Base-by-base conservation (phyloP, 495 filamentous ascomycete genomes). In the Aspergillus campestris region DNA sequence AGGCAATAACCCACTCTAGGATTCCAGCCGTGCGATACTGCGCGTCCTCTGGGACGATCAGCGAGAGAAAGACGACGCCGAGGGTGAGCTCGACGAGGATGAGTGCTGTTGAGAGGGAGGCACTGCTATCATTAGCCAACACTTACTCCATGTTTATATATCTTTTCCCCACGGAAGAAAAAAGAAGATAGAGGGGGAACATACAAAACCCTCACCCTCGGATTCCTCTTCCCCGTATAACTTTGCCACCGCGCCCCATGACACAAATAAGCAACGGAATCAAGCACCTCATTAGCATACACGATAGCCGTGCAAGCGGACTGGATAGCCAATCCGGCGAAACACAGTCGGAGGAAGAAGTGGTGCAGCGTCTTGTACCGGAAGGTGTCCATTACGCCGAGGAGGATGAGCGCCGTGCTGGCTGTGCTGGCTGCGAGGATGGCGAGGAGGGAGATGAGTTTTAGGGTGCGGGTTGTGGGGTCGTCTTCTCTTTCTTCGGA, bases 361-460 rank as follows among this genome's bases (percentile, higher is more conserved):
- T 53, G 45, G 31, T 57, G 55, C 11, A 40, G 36, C 15, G 11
- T 32, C 15, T 51, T 48, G 34, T 57, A 57, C 6, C 55, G 55
- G 35, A 57, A 57, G 24, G 55, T 57, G 37, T 57, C 55, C 55
- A 57, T 57, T 34, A 57, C 48, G 12, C 41, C 40, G 12, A 57
- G 48, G 0, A 57, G 31, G 18, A 53, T 53, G 12, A 57, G 48
- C n/a, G 55, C 42, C n/a, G 38, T 47, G 42, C 55, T 51, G 31
- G 51, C 55, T 18, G 51, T 27, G 14, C 47, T 40, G 5, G 55
- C 48, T 7, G 48, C 44, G 36, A 57, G 47, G 41, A 57, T 51
- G 13, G 55, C 40, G 34, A 51, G 14, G 18, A 57, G 48, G 13
- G 55, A 57, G 41, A 53, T 47, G 27, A 57, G 5, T 13, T 53